Percentiles rank a stretch among this genome's conserved stretches.
phyloP scores from a whole-genome alignment of 2,329 filamentous ascomycete species.

The Trichoderma breve region DNA sequence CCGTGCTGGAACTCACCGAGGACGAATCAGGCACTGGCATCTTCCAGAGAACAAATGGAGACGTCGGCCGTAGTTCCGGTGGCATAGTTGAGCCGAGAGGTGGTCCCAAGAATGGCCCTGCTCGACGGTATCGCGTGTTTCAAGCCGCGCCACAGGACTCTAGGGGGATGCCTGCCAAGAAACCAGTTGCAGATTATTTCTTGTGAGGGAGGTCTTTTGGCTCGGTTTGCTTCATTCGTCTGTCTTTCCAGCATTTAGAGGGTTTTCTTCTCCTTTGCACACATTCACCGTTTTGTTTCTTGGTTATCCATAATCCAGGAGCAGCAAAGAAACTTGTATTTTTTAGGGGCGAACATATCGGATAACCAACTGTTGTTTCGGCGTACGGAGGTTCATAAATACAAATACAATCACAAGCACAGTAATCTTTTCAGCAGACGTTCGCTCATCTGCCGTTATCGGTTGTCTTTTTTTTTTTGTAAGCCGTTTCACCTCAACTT shows the following conservation, averaged over 20 bases:
- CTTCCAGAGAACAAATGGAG: constrained; percentile 70
- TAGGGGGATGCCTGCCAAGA: constrained; percentile 97
- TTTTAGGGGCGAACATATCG: neutral
- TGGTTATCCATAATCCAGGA: neutral
- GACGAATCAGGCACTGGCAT: constrained; percentile 73
- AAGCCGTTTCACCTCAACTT: too few relatives aligned
- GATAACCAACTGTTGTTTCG: neutral
- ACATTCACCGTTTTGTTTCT: neutral
- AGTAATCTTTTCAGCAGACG: neutral
- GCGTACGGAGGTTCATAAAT: neutral
- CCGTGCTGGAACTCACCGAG: constrained; percentile 88
- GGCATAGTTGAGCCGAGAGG: constrained; percentile 49
- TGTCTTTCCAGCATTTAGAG: neutral
- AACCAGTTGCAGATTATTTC: constrained; percentile 96
- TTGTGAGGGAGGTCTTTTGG: constrained; percentile 44
- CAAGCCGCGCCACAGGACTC: constrained; percentile 95
- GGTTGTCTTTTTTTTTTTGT: too few relatives aligned
- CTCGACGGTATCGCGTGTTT: constrained; percentile 89
- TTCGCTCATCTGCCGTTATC: neutral
- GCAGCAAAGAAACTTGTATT: neutral
- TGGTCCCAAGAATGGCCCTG: constrained; percentile 63
- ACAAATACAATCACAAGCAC: neutral
- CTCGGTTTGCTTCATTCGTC: neutral
- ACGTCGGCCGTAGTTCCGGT: constrained; percentile 58
- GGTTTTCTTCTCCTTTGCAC: neutral